Conservation (phyloP, 23 red algal genomes). For the Chondrus crispus region DNA sequence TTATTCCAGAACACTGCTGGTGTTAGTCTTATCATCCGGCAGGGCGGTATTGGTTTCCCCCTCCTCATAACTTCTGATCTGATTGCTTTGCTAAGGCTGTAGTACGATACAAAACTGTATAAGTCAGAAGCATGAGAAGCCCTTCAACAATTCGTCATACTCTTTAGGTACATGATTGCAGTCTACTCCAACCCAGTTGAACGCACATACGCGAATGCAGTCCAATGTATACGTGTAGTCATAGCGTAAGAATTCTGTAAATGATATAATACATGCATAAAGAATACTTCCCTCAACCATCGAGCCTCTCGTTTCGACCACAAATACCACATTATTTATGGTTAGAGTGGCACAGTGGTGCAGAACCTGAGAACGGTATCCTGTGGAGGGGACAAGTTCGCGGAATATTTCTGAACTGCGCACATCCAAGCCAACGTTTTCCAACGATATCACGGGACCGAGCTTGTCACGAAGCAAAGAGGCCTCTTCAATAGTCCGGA, state of each 20-base stretch:
- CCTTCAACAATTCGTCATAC: slow-evolving; percentile 2
- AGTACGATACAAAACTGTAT: neutral
- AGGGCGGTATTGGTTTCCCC: neutral
- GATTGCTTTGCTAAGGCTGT: neutral
- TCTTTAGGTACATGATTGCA: neutral
- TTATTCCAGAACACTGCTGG: neutral
- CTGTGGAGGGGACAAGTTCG: neutral
- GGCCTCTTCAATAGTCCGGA: neutral
- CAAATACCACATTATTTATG: neutral
- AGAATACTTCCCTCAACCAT: neutral
- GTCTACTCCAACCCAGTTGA: neutral
- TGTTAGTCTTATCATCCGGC: neutral
- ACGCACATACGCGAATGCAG: neutral
- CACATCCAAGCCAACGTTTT: neutral
- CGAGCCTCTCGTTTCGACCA: neutral
- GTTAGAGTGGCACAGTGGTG: neutral
- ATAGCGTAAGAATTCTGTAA: neutral
- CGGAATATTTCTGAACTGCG: neutral
- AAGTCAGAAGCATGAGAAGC: neutral
- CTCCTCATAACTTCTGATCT: neutral
- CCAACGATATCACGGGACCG: neutral
- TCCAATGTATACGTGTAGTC: neutral
- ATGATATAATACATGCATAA: neutral
- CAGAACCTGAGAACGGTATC: neutral
- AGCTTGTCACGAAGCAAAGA: neutral